Conservation (phyloP, 208 protist genomes). For the Acanthamoeba sp. region DNA sequence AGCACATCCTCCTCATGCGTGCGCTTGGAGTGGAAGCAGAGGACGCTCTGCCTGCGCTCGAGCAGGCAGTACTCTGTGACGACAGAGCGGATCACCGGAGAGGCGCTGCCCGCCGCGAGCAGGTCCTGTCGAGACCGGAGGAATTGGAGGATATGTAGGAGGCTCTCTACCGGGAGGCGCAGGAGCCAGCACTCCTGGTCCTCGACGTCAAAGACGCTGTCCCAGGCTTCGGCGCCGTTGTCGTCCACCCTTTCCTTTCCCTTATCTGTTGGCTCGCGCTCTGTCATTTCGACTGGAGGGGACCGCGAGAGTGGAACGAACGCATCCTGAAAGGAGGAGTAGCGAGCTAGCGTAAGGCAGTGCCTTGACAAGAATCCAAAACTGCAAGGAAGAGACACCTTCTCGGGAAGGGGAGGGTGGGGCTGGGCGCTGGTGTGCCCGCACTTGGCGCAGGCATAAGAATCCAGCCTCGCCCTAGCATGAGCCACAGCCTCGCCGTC, state of each 20-base stretch:
- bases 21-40: constrained; percentile 69
- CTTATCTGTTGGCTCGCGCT: not conserved
- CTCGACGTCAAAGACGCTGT: not conserved
- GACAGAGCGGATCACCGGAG: not conserved
- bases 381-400: not conserved
- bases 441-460: not conserved
- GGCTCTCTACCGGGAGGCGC: not conserved
- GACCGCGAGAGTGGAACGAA: constrained; percentile 20
- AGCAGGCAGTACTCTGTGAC: constrained; percentile 46
- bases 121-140: not conserved
- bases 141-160: not conserved
- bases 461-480: not conserved
- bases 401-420: not conserved
- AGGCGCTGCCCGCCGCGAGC: not conserved
- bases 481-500: not conserved
- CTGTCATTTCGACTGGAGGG: not conserved
- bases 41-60: not conserved
- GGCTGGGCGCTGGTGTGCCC: not conserved
- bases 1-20: constrained; percentile 51
- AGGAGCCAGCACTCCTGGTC: not conserved
- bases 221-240: not conserved
- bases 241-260: not conserved
- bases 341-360: not conserved
- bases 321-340: no score
- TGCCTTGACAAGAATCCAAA: not conserved